Evolutionary conservation across 148 eudicot genomes (phyloP).

Genomic region (Polygonum maritimum): DNA sequence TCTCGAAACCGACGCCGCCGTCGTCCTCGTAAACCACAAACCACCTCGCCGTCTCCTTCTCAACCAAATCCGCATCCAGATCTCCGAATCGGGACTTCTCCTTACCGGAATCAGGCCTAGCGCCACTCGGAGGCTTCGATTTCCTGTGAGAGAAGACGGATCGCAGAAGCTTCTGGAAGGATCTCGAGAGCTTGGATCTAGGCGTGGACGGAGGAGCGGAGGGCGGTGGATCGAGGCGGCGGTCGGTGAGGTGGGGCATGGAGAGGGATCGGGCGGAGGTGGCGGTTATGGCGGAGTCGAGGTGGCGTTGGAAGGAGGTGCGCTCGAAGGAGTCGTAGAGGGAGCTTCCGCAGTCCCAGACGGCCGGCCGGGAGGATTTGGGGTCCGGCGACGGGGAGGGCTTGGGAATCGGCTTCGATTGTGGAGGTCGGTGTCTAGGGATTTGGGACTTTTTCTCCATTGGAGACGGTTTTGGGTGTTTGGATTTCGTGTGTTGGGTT

Average conservation of each 20-base stretch:
- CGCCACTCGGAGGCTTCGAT: neutral
- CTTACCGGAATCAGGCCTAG: neutral
- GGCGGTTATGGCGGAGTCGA: constrained; percentile 64
- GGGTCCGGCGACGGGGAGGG: neutral
- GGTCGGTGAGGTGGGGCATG: constrained; percentile 69
- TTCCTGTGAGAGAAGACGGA: constrained; percentile 40
- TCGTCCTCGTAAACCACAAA: constrained; percentile 4
- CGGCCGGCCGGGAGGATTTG: constrained; percentile 12
- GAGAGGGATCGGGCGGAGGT: constrained; percentile 38
- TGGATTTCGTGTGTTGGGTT: neutral
- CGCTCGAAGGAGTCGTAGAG: constrained; percentile 87
- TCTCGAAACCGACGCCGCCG: neutral
- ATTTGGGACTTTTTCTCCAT: constrained; percentile 1
- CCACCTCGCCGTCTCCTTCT: constrained; percentile 4
- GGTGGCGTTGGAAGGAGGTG: constrained; percentile 57
- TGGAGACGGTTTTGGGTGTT: neutral
- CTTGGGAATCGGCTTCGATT: neutral
- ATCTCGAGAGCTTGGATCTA: constrained; percentile 44
- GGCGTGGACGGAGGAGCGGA: constrained; percentile 12
- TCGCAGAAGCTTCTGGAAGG: constrained; percentile 51
- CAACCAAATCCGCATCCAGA: neutral
- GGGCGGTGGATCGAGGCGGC: constrained; percentile 1
- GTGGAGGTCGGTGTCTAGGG: neutral
- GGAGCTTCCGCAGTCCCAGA: constrained; percentile 82
- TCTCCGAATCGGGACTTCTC: neutral